These are phyloP conservation scores for Fraxinus sp. DNA, from an alignment of 305 asterid species.

Conservation along the genomic window DNA sequence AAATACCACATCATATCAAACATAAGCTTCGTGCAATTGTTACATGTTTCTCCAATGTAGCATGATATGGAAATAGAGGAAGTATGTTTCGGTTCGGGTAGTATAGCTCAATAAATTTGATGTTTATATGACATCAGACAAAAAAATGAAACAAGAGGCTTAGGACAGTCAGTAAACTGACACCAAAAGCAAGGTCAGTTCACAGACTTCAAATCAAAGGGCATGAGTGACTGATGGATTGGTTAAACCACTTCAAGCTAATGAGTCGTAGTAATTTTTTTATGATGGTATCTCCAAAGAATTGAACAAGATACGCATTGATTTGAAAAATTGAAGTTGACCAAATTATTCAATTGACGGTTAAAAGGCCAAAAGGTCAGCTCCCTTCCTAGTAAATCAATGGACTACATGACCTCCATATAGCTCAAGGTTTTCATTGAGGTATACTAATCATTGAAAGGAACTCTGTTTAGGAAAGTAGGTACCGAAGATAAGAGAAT, in stretches of 20 bases:
- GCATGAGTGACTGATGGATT: neutral
- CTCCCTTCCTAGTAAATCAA: neutral
- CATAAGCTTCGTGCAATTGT: neutral
- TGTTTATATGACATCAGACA: neutral
- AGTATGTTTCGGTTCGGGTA: neutral
- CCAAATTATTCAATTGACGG: neutral
- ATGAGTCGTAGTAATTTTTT: too few relatives aligned
- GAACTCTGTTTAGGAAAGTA: neutral
- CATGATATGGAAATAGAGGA: neutral
- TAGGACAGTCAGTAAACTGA: neutral
- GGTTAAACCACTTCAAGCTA: neutral
- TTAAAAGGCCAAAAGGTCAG: neutral
- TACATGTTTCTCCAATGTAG: neutral
- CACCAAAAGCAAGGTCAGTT: constrained; percentile 9
- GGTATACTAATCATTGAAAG: neutral
- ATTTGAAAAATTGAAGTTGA: neutral
- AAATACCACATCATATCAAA: constrained; percentile 8
- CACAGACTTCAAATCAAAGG: neutral
- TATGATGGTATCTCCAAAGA: too few relatives aligned
- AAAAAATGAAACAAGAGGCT: neutral
- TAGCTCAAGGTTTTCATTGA: neutral
- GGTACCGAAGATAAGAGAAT: neutral
- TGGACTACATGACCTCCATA: neutral
- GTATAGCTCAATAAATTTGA: neutral
- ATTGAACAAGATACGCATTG: neutral